Conservation (phyloP, 345 rosid species). For the Gossypium anomalum region DNA sequence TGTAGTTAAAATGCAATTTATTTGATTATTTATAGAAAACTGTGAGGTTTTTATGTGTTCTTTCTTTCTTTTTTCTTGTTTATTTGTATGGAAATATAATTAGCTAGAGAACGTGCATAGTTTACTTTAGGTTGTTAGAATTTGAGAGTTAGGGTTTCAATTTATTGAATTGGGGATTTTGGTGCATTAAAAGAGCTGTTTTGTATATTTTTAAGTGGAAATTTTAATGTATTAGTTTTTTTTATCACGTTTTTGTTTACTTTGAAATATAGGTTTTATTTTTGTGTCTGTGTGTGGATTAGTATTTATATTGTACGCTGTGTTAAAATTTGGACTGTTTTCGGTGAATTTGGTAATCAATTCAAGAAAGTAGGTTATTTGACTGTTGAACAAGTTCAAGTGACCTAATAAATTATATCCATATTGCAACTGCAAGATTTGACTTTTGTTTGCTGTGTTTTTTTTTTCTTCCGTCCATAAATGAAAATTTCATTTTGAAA, state of each 20-base stretch:
- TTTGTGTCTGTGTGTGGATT: background rate
- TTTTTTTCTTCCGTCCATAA: slow-evolving; percentile 11
- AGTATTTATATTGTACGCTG: background rate
- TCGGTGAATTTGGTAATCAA: slow-evolving; percentile 1
- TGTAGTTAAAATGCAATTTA: slow-evolving; percentile 4
- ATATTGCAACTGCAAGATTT: background rate
- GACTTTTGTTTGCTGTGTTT: background rate
- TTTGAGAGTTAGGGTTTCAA: slow-evolving; percentile 4
- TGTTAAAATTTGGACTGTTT: background rate
- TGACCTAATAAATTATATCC: background rate
- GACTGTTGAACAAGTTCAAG: background rate
- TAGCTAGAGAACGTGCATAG: background rate
- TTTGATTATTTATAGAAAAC: background rate
- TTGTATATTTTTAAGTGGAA: background rate
- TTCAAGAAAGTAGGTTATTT: background rate
- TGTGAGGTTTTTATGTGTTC: background rate
- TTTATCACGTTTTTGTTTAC: background rate
- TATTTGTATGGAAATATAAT: background rate
- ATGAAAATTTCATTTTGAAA: background rate
- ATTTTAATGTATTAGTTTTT: background rate
- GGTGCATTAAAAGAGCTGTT: background rate
- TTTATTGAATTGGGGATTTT: slow-evolving; percentile 3
- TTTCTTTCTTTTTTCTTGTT: background rate
- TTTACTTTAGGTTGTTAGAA: background rate
- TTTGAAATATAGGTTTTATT: background rate